phyloP scores from a whole-genome alignment of 257 asterid genomes.

The Avicennia marina region DNA sequence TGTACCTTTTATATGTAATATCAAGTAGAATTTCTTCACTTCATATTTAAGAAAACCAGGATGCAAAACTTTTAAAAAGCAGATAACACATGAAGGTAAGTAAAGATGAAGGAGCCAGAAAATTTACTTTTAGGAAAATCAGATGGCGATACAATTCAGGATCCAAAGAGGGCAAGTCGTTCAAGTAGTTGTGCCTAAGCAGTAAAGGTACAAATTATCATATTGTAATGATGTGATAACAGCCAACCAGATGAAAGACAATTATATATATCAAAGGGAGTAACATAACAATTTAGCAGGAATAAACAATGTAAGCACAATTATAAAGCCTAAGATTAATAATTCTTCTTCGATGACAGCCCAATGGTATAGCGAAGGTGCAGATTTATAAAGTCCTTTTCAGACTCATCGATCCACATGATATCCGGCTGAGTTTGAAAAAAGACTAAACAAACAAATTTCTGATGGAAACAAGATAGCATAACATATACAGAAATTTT shows the following conservation, averaged over 20 bases:
- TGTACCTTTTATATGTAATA: not conserved
- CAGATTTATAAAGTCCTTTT: not conserved
- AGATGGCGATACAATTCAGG: slow-evolving; percentile 94
- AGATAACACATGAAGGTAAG: slow-evolving; percentile 7
- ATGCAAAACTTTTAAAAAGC: not conserved
- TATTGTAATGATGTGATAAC: slow-evolving; percentile 11
- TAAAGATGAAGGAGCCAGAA: slow-evolving; percentile 6
- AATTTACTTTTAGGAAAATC: slow-evolving; percentile 76
- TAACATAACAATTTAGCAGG: too few relatives aligned
- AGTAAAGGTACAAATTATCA: slow-evolving; percentile 21
- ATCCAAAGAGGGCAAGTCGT: slow-evolving; percentile 96
- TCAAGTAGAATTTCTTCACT: not conserved
- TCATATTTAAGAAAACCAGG: not conserved
- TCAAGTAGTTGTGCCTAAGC: slow-evolving; percentile 86
- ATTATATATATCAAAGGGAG: not conserved
- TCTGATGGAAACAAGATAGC: not conserved
- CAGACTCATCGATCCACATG: not conserved
- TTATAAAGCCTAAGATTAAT: not conserved
- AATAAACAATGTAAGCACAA: slow-evolving; percentile 3
- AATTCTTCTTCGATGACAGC: slow-evolving; percentile 7
- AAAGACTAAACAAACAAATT: too few relatives aligned
- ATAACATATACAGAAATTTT: not conserved
- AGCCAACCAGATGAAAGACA: slow-evolving; percentile 7
- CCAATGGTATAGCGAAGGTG: not conserved
- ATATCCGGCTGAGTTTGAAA: too few relatives aligned